Conservation (phyloP, 2,329 filamentous ascomycete species). For the Exserohilum turcica region DNA sequence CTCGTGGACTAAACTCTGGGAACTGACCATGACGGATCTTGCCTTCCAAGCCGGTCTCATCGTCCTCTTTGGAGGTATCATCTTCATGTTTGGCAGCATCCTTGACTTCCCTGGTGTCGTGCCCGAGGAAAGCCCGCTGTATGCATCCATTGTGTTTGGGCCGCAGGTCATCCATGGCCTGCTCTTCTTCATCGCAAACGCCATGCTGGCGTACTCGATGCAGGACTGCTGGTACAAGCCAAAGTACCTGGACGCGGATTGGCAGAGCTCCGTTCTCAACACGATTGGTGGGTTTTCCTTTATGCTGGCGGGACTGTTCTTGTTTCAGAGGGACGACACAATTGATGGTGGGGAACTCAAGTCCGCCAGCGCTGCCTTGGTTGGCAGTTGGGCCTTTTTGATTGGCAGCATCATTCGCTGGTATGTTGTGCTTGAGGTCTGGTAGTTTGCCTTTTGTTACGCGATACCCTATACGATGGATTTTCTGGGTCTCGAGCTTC, state of each 20-base stretch:
- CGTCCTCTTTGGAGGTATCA: constrained; percentile 35
- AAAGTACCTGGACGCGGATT: constrained; percentile 28
- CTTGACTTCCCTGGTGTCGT: constrained; percentile 35
- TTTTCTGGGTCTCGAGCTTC: background rate
- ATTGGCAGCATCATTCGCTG: constrained; percentile 32
- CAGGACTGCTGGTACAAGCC: constrained; percentile 38
- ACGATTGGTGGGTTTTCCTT: constrained; percentile 34
- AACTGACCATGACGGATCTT: constrained; percentile 24
- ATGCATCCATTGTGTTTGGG: constrained; percentile 27
- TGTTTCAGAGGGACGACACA: constrained; percentile 18
- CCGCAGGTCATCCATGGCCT: constrained; percentile 35
- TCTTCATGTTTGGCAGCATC: constrained; percentile 40
- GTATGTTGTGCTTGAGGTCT: constrained; percentile 28
- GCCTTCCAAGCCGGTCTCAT: constrained; percentile 40
- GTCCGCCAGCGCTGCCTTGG: constrained; percentile 25
- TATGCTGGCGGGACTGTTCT: constrained; percentile 35
- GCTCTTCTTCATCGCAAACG: constrained; percentile 35
- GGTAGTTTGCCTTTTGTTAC: background rate
- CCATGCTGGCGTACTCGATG: constrained; percentile 30
- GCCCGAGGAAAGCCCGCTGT: constrained; percentile 17
- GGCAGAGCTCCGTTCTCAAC: constrained; percentile 36
- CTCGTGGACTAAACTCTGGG: constrained; percentile 18
- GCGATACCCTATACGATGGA: no score
- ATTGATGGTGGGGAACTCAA: constrained; percentile 1
- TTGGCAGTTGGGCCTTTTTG: constrained; percentile 36